Conservation (phyloP, 495 filamentous ascomycete species). For the Penicillium samsonianum region DNA sequence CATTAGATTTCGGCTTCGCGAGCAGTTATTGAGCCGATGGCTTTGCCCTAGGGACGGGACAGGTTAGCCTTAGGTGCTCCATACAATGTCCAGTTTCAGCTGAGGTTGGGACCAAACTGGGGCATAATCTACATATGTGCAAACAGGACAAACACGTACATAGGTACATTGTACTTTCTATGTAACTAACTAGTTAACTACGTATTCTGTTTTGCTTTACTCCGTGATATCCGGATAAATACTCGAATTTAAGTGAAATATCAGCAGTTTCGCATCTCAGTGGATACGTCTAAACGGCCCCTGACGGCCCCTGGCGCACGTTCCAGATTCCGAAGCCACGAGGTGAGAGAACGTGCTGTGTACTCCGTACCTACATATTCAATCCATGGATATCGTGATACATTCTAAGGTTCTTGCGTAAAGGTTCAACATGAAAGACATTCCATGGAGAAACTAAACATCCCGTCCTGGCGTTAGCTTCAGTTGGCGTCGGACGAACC, state of each 20-base stretch:
- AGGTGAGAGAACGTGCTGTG: constrained; percentile 4
- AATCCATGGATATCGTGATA: too few species aligned
- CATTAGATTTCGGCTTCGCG: not conserved
- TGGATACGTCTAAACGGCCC: constrained; percentile 11
- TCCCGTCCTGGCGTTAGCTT: constrained; percentile 22
- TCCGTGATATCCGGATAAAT: too few species aligned
- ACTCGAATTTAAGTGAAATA: not conserved
- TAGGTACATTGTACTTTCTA: too few species aligned
- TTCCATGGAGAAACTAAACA: not conserved
- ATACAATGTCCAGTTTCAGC: not conserved
- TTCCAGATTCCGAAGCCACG: constrained; percentile 6
- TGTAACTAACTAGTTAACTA: too few species aligned
- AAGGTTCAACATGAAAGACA: too few species aligned
- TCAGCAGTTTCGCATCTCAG: not conserved
- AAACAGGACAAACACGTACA: not conserved
- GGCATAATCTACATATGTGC: not conserved
- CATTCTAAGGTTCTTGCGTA: too few species aligned
- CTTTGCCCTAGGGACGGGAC: not conserved
- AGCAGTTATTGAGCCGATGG: not conserved
- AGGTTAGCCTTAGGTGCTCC: not conserved
- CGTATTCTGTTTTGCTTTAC: too few species aligned
- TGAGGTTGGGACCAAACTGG: not conserved
- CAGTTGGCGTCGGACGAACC: constrained; percentile 22
- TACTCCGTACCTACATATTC: too few species aligned
- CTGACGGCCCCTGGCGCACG: constrained; percentile 21